Conservation (phyloP, 1,284 basidiomycete species). For the Cutaneotrichosporon dermatis region DNA sequence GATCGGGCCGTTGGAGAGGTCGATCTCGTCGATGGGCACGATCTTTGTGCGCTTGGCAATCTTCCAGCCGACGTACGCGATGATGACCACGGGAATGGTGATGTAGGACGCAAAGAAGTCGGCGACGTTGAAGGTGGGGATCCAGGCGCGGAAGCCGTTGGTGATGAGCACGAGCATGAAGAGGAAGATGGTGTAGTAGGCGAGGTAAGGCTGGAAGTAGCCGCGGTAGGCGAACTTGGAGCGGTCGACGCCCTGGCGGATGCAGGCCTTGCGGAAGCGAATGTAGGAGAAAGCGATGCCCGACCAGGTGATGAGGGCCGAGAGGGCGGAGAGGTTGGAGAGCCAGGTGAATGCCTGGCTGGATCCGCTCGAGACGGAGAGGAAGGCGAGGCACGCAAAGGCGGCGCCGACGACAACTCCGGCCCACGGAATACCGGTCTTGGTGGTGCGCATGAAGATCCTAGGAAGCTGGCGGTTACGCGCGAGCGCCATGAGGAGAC, state of each 20-base stretch:
- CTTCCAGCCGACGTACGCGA: conserved; percentile 15
- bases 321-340: conserved; percentile 54
- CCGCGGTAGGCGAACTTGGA: conserved; percentile 60
- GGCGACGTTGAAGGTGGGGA: conserved; percentile 5
- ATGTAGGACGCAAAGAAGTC: conserved; percentile 25
- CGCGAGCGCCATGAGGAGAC: conserved; percentile 51
- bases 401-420: conserved; percentile 61
- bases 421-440: conserved; percentile 62
- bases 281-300: conserved; percentile 69
- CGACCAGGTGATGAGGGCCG: conserved; percentile 69
- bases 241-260: conserved; percentile 59
- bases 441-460: conserved; percentile 58
- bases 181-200: conserved; percentile 14
- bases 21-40: conserved; percentile 60
- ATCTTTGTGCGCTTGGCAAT: conserved; percentile 11
- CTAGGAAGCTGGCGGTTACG: conserved; percentile 55
- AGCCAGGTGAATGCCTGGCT: conserved; percentile 70
- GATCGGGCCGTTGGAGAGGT: conserved; percentile 53
- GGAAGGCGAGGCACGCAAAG: conserved; percentile 55
- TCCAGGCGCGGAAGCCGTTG: conserved; percentile 14
- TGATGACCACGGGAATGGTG: conserved; percentile 22
- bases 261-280: conserved; percentile 67
- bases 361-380: conserved; percentile 57
- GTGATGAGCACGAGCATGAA: conserved; percentile 17
- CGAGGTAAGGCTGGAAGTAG: conserved; percentile 45